phyloP scores from a whole-genome alignment of 495 filamentous ascomycete species.

The Penicillium angulare region DNA sequence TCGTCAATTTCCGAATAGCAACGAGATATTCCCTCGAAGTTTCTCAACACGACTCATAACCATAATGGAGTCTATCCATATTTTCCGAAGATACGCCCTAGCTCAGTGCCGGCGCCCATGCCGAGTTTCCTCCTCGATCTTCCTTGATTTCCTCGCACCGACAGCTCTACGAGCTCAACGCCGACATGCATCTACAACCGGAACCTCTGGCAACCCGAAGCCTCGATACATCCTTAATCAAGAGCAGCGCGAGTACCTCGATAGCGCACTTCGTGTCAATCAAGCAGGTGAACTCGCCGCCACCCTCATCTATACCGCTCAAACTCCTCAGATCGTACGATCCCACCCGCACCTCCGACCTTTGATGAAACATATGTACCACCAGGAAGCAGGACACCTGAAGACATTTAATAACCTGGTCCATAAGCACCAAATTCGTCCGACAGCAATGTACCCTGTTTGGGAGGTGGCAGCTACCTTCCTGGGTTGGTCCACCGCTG shows the following conservation, averaged over 20 bases:
- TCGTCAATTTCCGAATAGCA: neutral
- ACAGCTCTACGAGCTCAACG: slow-evolving; percentile 23
- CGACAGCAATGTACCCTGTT: slow-evolving; percentile 89
- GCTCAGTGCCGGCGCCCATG: slow-evolving; percentile 13
- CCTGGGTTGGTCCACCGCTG: slow-evolving; percentile 82
- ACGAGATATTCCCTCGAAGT: neutral
- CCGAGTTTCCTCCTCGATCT: slow-evolving; percentile 20
- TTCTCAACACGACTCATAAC: neutral
- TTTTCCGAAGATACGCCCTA: slow-evolving; percentile 20
- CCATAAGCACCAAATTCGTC: slow-evolving; percentile 84
- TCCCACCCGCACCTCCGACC: slow-evolving; percentile 82
- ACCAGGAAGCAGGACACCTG: slow-evolving; percentile 89
- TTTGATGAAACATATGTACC: slow-evolving; percentile 97
- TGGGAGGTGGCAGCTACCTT: slow-evolving; percentile 84
- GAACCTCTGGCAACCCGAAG: slow-evolving; percentile 26
- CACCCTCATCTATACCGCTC: slow-evolving; percentile 79
- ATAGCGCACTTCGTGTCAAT: slow-evolving; percentile 82
- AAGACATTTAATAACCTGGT: slow-evolving; percentile 80
- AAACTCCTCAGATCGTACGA: slow-evolving; percentile 71
- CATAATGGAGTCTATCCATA: slow-evolving; percentile 16
- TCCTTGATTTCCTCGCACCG: slow-evolving; percentile 46
- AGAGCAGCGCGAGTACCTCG: slow-evolving; percentile 72
- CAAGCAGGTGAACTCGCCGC: slow-evolving; percentile 89
- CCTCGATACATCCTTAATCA: slow-evolving; percentile 62
- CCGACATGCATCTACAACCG: slow-evolving; percentile 31